Evolutionary conservation across 78 protist genomes (phyloP), one percentile per base, ranked within the genome.

Genomic region (Creolimax fragrantissima): DNA sequence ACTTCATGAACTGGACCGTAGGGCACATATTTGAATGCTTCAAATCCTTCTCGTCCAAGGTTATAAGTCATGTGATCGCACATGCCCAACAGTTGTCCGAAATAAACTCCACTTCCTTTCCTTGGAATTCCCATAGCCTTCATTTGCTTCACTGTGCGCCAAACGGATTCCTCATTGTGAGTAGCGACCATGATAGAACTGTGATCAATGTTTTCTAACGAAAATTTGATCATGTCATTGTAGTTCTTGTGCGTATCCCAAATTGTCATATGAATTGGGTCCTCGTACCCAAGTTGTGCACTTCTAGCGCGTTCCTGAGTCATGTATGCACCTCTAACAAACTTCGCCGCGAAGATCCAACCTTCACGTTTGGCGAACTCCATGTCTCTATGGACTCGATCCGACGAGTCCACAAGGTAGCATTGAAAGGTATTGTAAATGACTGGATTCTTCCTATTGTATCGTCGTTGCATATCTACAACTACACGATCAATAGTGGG

Each of bases 281-380:
- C 2, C 4, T 89, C 44, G 89, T 42, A 43, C 44, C 94, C 94
- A 4, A 2, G 2, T 45, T 88, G 41, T 4, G 7, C 39, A 24
- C 95, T 95, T 7, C 37, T 47, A 43, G n/a, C 39, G 2, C 95
- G 44, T 94, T 95, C 97, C 43, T 37, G 90, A 44, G 11, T 43
- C 93, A 94, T 90, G 94, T 96, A 96, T 4, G 97, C 97, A 2
- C 96, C 97, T 35, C 97, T 91, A 45, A 96, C 97, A 0, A 94
- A 35, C 94, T 94, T 93, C 85, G 74, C 92, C 2, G 90, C 97
- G 84, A 92, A 92, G 35, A 2, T 36, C 92, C 83, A 95, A 2
- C 85, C 85, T 17, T 94, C 94, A 5, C 90, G 45, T 32, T 43
- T 32, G 0, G 95, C 93, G 3, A 93, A 91, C 58, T 90, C 94